Evolutionary conservation across 148 eudicot genomes (phyloP).

Genomic region (Arbutus unedo): DNA sequence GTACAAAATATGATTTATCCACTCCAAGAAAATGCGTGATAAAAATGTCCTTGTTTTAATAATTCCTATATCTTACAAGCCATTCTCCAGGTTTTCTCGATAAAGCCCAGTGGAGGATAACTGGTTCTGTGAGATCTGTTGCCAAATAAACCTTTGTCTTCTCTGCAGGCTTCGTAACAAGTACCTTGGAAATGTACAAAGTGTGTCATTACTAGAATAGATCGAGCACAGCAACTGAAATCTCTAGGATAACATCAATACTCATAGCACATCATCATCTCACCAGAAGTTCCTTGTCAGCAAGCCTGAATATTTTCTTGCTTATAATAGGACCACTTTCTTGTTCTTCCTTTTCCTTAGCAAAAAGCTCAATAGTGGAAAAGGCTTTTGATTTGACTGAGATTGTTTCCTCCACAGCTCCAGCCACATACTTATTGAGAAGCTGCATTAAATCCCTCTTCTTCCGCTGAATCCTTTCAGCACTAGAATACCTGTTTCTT

Average conservation of each 20-base stretch:
- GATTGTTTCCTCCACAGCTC: conserved; percentile 26
- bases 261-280: conserved; percentile 19
- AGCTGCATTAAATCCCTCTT: conserved; percentile 68
- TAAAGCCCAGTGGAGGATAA: conserved; percentile 89
- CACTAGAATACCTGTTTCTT: conserved; percentile 37
- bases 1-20: neutral
- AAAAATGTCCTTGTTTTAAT: neutral
- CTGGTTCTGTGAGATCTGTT: conserved; percentile 66
- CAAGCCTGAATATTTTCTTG: conserved; percentile 59
- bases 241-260: neutral
- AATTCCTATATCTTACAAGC: conserved; percentile 49
- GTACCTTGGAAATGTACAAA: conserved; percentile 45
- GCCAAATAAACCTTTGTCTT: conserved; percentile 59
- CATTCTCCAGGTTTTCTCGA: conserved; percentile 75
- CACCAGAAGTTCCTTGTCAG: conserved; percentile 80
- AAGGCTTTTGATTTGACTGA: conserved; percentile 43
- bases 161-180: conserved; percentile 57
- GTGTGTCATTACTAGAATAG: conserved; percentile 7
- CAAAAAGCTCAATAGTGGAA: conserved; percentile 60
- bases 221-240: conserved; percentile 11
- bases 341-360: conserved; percentile 53
- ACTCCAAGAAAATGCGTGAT: neutral
- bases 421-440: conserved; percentile 45
- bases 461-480: conserved; percentile 71
- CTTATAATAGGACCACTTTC: conserved; percentile 33